Conservation (phyloP, 495 filamentous ascomycete genomes). For the Aspergillus taichungensis region DNA sequence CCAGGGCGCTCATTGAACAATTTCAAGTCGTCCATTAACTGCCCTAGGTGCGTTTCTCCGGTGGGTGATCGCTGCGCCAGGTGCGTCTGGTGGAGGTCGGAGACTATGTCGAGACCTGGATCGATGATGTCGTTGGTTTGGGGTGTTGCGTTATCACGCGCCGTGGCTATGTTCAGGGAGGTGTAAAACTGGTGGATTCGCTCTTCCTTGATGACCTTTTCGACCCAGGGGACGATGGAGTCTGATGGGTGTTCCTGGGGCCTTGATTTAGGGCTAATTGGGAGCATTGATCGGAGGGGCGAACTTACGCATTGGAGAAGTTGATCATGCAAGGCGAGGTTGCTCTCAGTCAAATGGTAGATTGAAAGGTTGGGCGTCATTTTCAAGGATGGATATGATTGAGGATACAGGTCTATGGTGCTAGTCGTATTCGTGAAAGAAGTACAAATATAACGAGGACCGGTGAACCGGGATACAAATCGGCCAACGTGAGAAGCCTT, state of each 20-base stretch:
- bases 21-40: conserved; percentile 3
- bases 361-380: no score
- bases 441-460: no score
- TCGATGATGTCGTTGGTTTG: background rate
- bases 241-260: background rate
- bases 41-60: background rate
- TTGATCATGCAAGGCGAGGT: conserved; percentile 7
- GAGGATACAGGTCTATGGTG: no score
- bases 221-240: conserved; percentile 9
- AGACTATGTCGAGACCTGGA: background rate
- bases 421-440: no score
- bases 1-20: conserved; percentile 6
- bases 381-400: no score
- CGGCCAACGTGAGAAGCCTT: no score
- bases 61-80: background rate
- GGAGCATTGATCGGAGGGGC: no score
- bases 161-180: background rate
- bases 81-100: background rate
- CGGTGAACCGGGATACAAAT: no score
- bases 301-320: conserved; percentile 5
- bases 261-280: background rate
- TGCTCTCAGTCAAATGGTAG: conserved; percentile 7
- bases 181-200: conserved; percentile 5
- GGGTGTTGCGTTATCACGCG: background rate
- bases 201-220: conserved; percentile 14